Evolutionary conservation across 192 early-diverging fungal genomes (phyloP), one percentile per base, ranked within the genome.

Genomic region (Umbelopsis vinacea): DNA sequence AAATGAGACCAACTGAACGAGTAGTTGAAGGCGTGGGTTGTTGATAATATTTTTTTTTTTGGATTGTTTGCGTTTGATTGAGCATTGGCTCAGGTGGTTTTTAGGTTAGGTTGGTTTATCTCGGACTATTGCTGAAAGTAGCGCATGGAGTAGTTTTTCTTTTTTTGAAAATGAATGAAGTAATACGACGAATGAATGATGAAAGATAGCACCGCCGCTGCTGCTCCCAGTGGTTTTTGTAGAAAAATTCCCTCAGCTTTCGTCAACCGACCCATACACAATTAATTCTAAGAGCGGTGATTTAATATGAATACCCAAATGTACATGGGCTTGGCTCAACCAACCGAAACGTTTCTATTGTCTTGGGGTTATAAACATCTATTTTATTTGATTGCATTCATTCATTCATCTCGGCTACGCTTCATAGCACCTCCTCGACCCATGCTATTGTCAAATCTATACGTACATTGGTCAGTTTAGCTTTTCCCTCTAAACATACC

Each of bases 341-440:
- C 40, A 43, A 43, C 40, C 40, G 40, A 43, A 43, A 43, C 11
- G 1, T 43, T 12, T 12, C 8, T 43, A 29, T 29, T 29, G 29
- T 21, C 48, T 50, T 17, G 5, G 17, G 7, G 4, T 12, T 12
- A 2, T 12, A 48, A 48, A n/a, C 48, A 8, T 50, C 5, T 17
- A 15, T 50, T 6, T 50, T 2, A 50, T n/a, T 21, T 50, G n/a
- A 50, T 50, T 50, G 15, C 1, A n/a, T 0, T 63, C 57, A 63
- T 17, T 63, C 57, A 63, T 17, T 63, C 57, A 63, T 63, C 57
- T 37, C 57, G 57, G 33, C 33, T 63, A 63, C 57, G 57, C 57
- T 63, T 63, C 57, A 63, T 63, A 19, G 57, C 14, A 29, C 57
- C 57, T 19, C 57, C 57, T 63, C 57, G 57, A 26, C 53, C 23